phyloP scores from a whole-genome alignment of 257 asterid species.

The Verbascum thapsus region DNA sequence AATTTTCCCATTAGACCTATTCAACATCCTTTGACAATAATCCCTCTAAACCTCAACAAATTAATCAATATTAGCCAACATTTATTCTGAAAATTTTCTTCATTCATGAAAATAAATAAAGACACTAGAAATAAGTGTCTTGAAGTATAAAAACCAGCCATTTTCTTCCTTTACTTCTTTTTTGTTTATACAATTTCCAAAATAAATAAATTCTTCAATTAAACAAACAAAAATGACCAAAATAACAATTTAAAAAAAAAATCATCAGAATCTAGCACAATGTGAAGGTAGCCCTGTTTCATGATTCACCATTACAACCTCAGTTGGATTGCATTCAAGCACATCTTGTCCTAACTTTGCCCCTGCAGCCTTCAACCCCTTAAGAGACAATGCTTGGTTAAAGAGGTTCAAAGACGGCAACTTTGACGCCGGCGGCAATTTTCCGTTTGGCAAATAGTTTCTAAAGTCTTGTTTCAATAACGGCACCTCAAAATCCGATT shows the following conservation, averaged over 20 bases:
- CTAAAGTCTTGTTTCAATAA: constrained; percentile 69
- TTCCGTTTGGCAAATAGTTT: constrained; percentile 63
- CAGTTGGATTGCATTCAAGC: constrained; percentile 55
- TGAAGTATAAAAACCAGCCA: constrained; percentile 9
- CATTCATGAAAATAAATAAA: not conserved
- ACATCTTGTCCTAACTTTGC: constrained; percentile 84
- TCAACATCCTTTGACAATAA: too few relatives aligned
- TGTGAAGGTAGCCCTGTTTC: constrained; percentile 80
- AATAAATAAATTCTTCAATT: not conserved
- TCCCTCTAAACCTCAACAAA: too few relatives aligned
- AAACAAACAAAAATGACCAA: not conserved
- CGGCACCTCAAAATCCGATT: constrained; percentile 86
- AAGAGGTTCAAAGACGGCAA: constrained; percentile 78
- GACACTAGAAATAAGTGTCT: not conserved
- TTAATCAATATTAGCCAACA: too few relatives aligned
- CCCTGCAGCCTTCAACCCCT: constrained; percentile 87
- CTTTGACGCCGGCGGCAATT: constrained; percentile 82
- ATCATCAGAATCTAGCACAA: constrained; percentile 67
- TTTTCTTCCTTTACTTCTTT: not conserved
- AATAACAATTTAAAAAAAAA: constrained; percentile 14
- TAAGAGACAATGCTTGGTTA: constrained; percentile 80
- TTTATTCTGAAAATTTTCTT: too few relatives aligned
- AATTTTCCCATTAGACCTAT: too few relatives aligned
- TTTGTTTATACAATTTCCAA: constrained; percentile 28
- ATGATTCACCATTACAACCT: constrained; percentile 54